Base-by-base conservation (phyloP, 257 asterid genomes). In the Thymus quinquecostatus region DNA sequence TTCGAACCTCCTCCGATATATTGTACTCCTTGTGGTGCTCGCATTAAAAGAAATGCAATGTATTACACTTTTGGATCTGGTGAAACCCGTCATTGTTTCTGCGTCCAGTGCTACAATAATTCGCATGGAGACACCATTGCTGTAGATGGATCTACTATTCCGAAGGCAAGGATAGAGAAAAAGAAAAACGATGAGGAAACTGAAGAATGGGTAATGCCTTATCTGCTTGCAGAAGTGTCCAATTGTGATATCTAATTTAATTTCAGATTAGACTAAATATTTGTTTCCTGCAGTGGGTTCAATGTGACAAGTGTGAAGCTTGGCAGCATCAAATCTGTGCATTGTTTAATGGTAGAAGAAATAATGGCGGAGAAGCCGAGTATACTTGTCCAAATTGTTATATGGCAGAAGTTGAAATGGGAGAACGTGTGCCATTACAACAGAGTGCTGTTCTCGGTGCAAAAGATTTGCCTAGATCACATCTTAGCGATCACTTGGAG, bases 251-350 rank as follows among this genome's bases (percentile, higher is more conserved):
- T 13, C 64, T 3, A 7, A 44, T 44, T 6, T 68, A 59, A 60
- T 68, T 61, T 14, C 64, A 57, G 45, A 48, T 49, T 68, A 62
- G 73, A 30, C 67, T 79, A 65, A 75, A 55, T 66, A 32, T 82
- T 50, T 75, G n/a, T 81, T 76, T 73, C 41, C 64, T 69, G 80
- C 94, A 95, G 99, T 95, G 99, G 99, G 99, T 95, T 75, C 99
- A 95, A 82, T 95, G 99, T 72, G 99, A 95, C 79, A 95, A 88
- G 75, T 95, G 99, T 79, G 98, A 95, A 82, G 96, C 96, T 74
- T 95, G 99, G 99, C 99, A 95, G 81, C 99, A 95, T 81, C 99
- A 95, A 80, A 92, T 95, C 69, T 95, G 99, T 75, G 98, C 98
- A 62, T 81, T 95, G 71, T 95, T 95, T 77, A 95, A 95, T 78